Conservation (phyloP, 805 yeast species). For the Candida parachauliodes region DNA sequence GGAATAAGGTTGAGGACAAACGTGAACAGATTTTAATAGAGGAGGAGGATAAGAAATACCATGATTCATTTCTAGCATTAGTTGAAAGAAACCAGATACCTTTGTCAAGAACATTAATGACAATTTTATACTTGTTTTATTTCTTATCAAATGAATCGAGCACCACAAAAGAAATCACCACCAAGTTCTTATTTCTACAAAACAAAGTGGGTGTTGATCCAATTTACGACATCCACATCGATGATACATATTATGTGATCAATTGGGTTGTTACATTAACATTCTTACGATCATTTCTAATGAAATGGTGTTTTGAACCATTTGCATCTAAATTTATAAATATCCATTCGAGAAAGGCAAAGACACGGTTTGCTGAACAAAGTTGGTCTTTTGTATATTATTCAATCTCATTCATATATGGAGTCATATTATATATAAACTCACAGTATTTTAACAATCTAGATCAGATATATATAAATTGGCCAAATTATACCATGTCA, state of each 20-base stretch:
- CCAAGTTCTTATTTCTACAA: constrained; percentile 36
- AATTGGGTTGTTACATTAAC: constrained; percentile 55
- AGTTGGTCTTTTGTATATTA: constrained; percentile 73
- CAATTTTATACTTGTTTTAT: constrained; percentile 24
- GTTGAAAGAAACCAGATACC: constrained; percentile 37
- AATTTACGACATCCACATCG: constrained; percentile 51
- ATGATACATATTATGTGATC: constrained; percentile 53
- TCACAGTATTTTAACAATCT: constrained; percentile 60
- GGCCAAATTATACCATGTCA: constrained; percentile 70
- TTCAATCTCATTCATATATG: constrained; percentile 50
- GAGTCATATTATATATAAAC: constrained; percentile 51
- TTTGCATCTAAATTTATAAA: constrained; percentile 42
- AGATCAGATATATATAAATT: constrained; percentile 56
- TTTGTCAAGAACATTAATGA: constrained; percentile 27
- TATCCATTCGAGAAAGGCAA: constrained; percentile 48
- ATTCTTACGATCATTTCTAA: constrained; percentile 55
- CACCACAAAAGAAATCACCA: constrained; percentile 21
- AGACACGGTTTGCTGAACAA: constrained; percentile 79
- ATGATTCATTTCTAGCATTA: constrained; percentile 21
- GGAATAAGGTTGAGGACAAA: background rate
- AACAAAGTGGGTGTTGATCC: constrained; percentile 17
- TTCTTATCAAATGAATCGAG: constrained; percentile 11
- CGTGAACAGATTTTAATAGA: background rate
- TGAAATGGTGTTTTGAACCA: constrained; percentile 58
- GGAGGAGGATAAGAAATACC: constrained; percentile 13